These are phyloP conservation scores for Penicillium sp. DNA, from an alignment of 2,329 filamentous ascomycete species.

Conservation along the genomic window DNA sequence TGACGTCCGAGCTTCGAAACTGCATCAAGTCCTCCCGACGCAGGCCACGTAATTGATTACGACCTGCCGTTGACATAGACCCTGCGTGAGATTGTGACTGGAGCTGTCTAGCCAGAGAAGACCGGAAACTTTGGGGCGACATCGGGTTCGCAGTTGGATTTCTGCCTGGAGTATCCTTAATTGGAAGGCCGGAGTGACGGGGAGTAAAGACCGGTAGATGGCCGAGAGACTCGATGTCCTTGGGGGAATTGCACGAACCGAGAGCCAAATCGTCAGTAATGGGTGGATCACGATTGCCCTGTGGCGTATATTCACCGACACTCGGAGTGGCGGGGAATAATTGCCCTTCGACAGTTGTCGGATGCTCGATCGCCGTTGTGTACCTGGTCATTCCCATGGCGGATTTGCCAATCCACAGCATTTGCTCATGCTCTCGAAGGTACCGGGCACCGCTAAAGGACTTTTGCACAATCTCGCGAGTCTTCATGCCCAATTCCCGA, in stretches of 20 bases:
- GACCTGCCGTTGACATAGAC: slow-evolving; percentile 28
- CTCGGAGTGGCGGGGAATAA: not conserved
- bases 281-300: not conserved
- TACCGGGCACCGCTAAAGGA: slow-evolving; percentile 61
- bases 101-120: slow-evolving; percentile 12
- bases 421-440: slow-evolving; percentile 62
- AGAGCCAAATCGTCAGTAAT: slow-evolving; percentile 30
- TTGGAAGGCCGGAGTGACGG: slow-evolving; percentile 21
- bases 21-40: slow-evolving; percentile 35
- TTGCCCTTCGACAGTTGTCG: slow-evolving; percentile 15
- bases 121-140: slow-evolving; percentile 16
- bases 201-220: slow-evolving; percentile 36
- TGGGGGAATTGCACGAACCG: slow-evolving; percentile 31
- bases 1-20: slow-evolving; percentile 42
- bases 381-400: slow-evolving; percentile 34
- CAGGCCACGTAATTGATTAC: slow-evolving; percentile 34
- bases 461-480: slow-evolving; percentile 58
- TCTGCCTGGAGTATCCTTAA: slow-evolving; percentile 6
- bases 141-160: slow-evolving; percentile 12
- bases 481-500: slow-evolving; percentile 59
- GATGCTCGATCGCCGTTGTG: slow-evolving; percentile 17
- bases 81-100: slow-evolving; percentile 18
- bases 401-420: slow-evolving; percentile 53
- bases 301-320: not conserved
- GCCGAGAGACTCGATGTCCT: slow-evolving; percentile 31